phyloP scores from a whole-genome alignment of 2,329 filamentous ascomycete species.

The Fonsecaea monophora region DNA sequence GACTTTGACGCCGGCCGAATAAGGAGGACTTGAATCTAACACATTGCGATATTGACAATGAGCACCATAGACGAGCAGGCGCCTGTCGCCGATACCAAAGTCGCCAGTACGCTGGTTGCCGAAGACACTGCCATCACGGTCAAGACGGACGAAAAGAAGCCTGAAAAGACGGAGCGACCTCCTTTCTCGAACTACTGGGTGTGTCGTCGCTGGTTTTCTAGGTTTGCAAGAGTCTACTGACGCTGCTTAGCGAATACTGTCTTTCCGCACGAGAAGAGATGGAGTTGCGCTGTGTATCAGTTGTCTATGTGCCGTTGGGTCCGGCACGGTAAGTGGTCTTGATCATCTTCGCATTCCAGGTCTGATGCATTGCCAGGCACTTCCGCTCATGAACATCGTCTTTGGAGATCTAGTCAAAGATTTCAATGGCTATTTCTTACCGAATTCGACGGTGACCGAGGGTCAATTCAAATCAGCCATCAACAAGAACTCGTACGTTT shows the following conservation, averaged over 20 bases:
- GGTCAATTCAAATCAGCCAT: slow-evolving; percentile 60
- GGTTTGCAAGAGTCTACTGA: slow-evolving; percentile 15
- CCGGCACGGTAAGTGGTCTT: slow-evolving; percentile 34
- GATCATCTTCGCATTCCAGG: neutral
- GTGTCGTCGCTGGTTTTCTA: slow-evolving; percentile 8
- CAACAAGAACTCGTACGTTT: slow-evolving; percentile 49
- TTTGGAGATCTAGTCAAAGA: slow-evolving; percentile 63
- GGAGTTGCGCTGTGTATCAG: slow-evolving; percentile 34
- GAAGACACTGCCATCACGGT: slow-evolving; percentile 20
- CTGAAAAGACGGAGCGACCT: slow-evolving; percentile 34
- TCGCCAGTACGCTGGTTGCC: slow-evolving; percentile 6
- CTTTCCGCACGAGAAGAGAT: slow-evolving; percentile 36
- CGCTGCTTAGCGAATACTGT: slow-evolving; percentile 39
- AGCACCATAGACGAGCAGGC: slow-evolving; percentile 15
- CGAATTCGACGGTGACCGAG: slow-evolving; percentile 51
- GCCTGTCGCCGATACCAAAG: slow-evolving; percentile 19
- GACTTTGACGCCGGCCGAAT: neutral
- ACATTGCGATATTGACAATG: slow-evolving; percentile 17
- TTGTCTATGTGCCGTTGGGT: slow-evolving; percentile 34
- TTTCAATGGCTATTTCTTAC: slow-evolving; percentile 64
- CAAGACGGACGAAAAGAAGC: slow-evolving; percentile 26
- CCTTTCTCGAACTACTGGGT: slow-evolving; percentile 41
- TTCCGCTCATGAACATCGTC: slow-evolving; percentile 62
- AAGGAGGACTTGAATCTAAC: neutral
- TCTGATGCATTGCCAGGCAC: slow-evolving; percentile 21